Evolutionary conservation across 805 yeast genomes (phyloP).

Genomic region (Torulaspora quercuum): DNA sequence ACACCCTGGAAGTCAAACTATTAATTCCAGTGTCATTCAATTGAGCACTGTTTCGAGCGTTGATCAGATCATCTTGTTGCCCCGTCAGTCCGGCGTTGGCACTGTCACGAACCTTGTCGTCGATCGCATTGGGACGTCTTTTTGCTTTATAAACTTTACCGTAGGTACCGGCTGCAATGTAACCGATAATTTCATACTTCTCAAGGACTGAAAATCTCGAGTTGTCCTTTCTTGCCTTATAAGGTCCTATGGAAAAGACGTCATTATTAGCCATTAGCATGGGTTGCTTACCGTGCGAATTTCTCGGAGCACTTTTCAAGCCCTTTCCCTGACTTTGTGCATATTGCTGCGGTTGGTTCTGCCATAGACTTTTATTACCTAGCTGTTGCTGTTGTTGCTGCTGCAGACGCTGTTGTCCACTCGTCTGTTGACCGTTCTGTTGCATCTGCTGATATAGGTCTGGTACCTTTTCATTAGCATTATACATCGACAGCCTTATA

Average conservation of each 20-base stretch:
- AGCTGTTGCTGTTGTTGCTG: conserved; percentile 16
- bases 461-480: conserved; percentile 13
- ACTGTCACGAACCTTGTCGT: conserved; percentile 3
- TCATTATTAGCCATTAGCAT: conserved; percentile 52
- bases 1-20: not conserved
- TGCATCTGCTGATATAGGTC: conserved; percentile 15
- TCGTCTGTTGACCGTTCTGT: conserved; percentile 11
- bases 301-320: conserved; percentile 12
- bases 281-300: conserved; percentile 39
- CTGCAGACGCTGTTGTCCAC: conserved; percentile 18
- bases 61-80: conserved; percentile 1
- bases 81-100: conserved; percentile 6
- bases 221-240: conserved; percentile 60
- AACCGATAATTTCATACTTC: conserved; percentile 84
- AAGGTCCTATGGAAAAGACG: conserved; percentile 55
- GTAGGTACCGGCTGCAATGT: conserved; percentile 97
- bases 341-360: conserved; percentile 15
- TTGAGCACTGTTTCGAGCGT: conserved; percentile 3
- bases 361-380: conserved; percentile 22
- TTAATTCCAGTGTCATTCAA: conserved; percentile 5
- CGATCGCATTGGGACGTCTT: conserved; percentile 29
- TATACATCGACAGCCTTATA: conserved; percentile 17
- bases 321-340: conserved; percentile 11
- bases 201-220: conserved; percentile 71
- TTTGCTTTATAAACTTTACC: conserved; percentile 95